Percentiles rank a stretch among this genome's conserved stretches.
Evolutionary conservation across 768 basidiomycete genomes (phyloP).

Genomic region (Leucocoprinus sp.): DNA sequence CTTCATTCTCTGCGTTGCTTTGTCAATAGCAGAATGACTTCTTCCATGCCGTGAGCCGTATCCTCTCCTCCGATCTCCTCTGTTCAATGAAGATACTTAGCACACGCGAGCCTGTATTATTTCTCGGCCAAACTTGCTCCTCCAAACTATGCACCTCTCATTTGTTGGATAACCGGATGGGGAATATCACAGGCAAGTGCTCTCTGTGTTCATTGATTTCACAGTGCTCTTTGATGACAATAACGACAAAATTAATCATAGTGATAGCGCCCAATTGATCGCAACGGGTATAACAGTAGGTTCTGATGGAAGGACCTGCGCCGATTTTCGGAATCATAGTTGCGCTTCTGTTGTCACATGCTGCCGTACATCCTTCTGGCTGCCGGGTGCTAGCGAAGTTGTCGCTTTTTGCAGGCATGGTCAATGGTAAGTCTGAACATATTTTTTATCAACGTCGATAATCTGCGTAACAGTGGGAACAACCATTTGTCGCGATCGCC

Average conservation of each 20-base stretch:
- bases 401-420: slow-evolving; percentile 46
- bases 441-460: not conserved
- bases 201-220: slow-evolving; percentile 19
- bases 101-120: slow-evolving; percentile 74
- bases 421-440: slow-evolving; percentile 35
- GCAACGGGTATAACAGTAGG: slow-evolving; percentile 48
- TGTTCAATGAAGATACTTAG: slow-evolving; percentile 22
- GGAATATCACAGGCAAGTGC: slow-evolving; percentile 47
- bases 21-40: slow-evolving; percentile 50
- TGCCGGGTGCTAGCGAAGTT: slow-evolving; percentile 48
- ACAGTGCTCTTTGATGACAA: no score
- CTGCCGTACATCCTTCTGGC: slow-evolving; percentile 50
- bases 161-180: slow-evolving; percentile 53
- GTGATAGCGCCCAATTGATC: slow-evolving; percentile 48
- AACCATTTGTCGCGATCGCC: slow-evolving; percentile 44
- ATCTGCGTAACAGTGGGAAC: slow-evolving; percentile 35
- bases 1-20: slow-evolving; percentile 48
- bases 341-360: slow-evolving; percentile 45
- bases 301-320: slow-evolving; percentile 41
- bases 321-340: slow-evolving; percentile 52
- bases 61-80: not conserved
- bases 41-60: slow-evolving; percentile 49
- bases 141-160: slow-evolving; percentile 48
- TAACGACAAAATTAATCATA: not conserved
- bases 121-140: slow-evolving; percentile 72